These are phyloP conservation scores for Terana coerulea DNA, from an alignment of 768 basidiomycete species.

Conservation along the genomic window DNA sequence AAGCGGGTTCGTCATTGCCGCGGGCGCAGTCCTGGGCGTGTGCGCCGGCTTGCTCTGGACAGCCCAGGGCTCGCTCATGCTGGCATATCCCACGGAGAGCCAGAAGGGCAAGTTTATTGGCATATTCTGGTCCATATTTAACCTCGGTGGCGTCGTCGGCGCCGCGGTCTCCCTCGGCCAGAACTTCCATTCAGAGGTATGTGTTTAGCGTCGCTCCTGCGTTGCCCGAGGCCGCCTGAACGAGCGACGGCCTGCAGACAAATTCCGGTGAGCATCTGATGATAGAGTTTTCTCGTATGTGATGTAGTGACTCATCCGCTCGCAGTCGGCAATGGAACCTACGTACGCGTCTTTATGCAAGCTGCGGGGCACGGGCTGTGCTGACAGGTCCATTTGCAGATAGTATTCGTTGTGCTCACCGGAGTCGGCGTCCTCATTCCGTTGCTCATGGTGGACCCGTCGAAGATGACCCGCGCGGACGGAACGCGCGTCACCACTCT, in stretches of 20 bases:
- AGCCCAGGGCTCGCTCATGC: slow-evolving; percentile 80
- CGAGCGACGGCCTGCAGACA: slow-evolving; percentile 18
- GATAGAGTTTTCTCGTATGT: neutral
- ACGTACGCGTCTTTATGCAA: slow-evolving; percentile 41
- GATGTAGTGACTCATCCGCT: neutral
- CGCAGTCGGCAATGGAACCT: slow-evolving; percentile 68
- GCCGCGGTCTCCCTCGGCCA: slow-evolving; percentile 69
- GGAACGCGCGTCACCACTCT: slow-evolving; percentile 62
- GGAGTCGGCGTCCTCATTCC: slow-evolving; percentile 66
- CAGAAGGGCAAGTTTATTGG: slow-evolving; percentile 77
- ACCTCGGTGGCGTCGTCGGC: slow-evolving; percentile 76
- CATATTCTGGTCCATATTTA: slow-evolving; percentile 85
- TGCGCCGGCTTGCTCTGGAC: slow-evolving; percentile 77
- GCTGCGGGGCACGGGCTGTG: neutral
- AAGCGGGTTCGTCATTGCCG: slow-evolving; percentile 60
- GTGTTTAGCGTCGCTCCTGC: slow-evolving; percentile 15
- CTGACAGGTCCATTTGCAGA: slow-evolving; percentile 35
- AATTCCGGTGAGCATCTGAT: slow-evolving; percentile 27
- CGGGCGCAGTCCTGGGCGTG: slow-evolving; percentile 71
- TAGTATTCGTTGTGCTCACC: slow-evolving; percentile 72
- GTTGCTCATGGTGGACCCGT: slow-evolving; percentile 66
- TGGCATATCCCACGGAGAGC: slow-evolving; percentile 76
- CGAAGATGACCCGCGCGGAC: slow-evolving; percentile 69
- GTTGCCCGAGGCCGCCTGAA: neutral
- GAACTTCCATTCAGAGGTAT: slow-evolving; percentile 61